These are phyloP conservation scores for Rhazya stricta DNA, from an alignment of 257 asterid species.

Conservation along the genomic window DNA sequence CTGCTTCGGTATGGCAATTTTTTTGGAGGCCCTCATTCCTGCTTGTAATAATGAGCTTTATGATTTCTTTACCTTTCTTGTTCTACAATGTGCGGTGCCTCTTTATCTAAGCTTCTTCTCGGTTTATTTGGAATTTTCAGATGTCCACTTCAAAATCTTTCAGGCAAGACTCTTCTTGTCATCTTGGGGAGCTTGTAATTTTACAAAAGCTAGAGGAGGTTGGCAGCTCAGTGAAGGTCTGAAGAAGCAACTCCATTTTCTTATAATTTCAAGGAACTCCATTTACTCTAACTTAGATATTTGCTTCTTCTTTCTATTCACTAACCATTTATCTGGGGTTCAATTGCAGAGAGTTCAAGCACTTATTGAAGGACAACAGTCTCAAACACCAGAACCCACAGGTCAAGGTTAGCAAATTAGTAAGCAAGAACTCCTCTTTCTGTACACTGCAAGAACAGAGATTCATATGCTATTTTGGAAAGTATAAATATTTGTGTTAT, in stretches of 20 bases:
- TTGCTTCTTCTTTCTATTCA: not conserved
- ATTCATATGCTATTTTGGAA: not conserved
- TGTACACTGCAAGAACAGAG: not conserved
- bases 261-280: not conserved
- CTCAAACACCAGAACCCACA: slow-evolving; percentile 24
- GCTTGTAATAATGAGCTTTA: slow-evolving; percentile 2
- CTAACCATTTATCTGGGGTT: slow-evolving; percentile 1
- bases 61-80: not conserved
- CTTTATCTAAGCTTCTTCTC: not conserved
- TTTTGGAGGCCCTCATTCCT: not conserved
- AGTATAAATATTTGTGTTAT: not conserved
- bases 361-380: slow-evolving; percentile 50
- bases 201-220: slow-evolving; percentile 67
- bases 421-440: not conserved
- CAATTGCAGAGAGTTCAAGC: slow-evolving; percentile 64
- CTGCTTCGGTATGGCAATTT: slow-evolving; percentile 38
- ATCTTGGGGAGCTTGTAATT: slow-evolving; percentile 39
- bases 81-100: not conserved
- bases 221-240: slow-evolving; percentile 68
- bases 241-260: slow-evolving; percentile 1
- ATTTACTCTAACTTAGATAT: not conserved
- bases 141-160: slow-evolving; percentile 42
- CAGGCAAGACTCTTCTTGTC: slow-evolving; percentile 31
- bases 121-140: slow-evolving; percentile 27
- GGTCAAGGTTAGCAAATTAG: slow-evolving; percentile 30